Base-by-base conservation (phyloP, 2,329 filamentous ascomycete genomes). In the Parastagonospora nodorum region DNA sequence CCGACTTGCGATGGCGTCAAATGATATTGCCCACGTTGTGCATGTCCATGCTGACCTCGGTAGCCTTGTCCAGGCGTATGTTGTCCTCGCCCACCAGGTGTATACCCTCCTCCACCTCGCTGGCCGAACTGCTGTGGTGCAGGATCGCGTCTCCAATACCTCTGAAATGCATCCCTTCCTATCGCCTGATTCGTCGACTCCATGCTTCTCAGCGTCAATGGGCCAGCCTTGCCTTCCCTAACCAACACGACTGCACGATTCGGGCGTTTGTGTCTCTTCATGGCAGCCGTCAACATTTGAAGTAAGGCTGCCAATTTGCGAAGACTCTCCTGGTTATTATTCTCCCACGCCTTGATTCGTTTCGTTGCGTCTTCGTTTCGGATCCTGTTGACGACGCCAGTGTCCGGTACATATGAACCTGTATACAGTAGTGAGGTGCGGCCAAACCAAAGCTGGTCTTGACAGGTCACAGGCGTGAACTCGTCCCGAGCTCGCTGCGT, bases 381-480 rank as follows among this genome's bases (percentile, higher is more conserved):
- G 30, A 64, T 41, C 1, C 46, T 49, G 9, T 44, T 31, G 2
- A 64, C 42, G 9, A 46, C 48, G 1, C 63, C 57, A 0, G 57
- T 58, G 4, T 42, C 54, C 9, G 35, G 36, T 10, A 57, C 42
- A 30, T 66, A 68, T 2, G 51, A 55, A 0, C 58, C 65, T 0
- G 60, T 66, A 50, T 63, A 61, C 1, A 69, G 45, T 14, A 66
- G 51, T 14, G 54, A 48, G 0, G 67, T 70, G 9, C 67, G 64
- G 2, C 67, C 67, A 45, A 70, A 70, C 67, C 67, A 70, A 8
- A 70, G 57, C 29, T 69, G 66, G 30, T 69, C 67, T 40, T 58
- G 55, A 36, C 67, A 68, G 12, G 35, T 14, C 2, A 62, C 60
- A 0, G 31, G 36, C 1, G 31, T 32, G 9, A 24, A 45, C 2